Evolutionary conservation across 148 eudicot species (phyloP).

Genomic region (Dianthus caryophyllus): DNA sequence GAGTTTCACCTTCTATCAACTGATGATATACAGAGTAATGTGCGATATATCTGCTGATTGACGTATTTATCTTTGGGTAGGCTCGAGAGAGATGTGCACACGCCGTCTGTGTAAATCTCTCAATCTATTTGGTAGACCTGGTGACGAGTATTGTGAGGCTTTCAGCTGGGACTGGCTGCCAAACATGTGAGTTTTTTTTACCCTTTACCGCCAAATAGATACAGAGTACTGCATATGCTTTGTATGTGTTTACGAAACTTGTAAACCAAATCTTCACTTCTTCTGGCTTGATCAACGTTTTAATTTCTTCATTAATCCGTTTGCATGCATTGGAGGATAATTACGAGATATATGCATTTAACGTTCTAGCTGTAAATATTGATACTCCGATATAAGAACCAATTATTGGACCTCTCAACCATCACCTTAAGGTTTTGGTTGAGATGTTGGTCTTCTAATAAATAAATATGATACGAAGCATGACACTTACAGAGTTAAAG

Average conservation of each 20-base stretch:
- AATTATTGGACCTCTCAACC: no score
- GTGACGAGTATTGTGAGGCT: constrained; percentile 39
- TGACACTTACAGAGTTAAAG: no score
- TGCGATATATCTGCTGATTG: no score
- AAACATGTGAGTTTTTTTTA: constrained; percentile 34
- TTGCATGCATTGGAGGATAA: background rate
- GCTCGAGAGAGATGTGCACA: constrained; percentile 20
- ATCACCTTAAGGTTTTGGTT: no score
- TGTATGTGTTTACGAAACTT: constrained; percentile 8
- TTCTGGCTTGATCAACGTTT: background rate
- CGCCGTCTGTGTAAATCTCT: constrained; percentile 35
- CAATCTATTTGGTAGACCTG: constrained; percentile 36
- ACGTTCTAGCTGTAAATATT: background rate
- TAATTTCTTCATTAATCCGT: background rate
- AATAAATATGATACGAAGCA: no score
- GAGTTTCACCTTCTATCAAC: constrained; percentile 14
- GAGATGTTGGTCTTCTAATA: no score
- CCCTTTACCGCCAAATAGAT: background rate
- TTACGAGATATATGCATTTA: background rate
- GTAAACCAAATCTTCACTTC: background rate
- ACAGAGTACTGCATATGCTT: background rate
- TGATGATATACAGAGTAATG: no score
- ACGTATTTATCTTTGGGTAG: constrained; percentile 26
- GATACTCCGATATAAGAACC: no score
- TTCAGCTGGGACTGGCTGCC: constrained; percentile 39